Evolutionary conservation across 441 rosid species (phyloP).

Genomic region (Bruguiera hainesii): DNA sequence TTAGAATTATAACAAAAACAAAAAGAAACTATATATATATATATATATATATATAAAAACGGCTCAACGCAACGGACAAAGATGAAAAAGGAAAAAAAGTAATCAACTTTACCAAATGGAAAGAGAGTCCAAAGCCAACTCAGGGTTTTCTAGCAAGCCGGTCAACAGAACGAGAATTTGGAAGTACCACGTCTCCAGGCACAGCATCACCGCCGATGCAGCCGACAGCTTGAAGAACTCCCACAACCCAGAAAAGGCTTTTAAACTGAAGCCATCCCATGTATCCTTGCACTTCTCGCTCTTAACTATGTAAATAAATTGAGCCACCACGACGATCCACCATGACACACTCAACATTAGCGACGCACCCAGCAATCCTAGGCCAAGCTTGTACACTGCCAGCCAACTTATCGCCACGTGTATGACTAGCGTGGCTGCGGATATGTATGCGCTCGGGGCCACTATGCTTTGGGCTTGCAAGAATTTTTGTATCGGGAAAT

Average conservation of each 20-base stretch:
- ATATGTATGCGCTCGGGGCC: constrained; percentile 42
- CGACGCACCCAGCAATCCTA: constrained; percentile 36
- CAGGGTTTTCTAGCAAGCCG: constrained; percentile 41
- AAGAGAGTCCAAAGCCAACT: constrained; percentile 39
- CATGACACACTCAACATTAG: constrained; percentile 31
- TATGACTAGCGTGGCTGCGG: constrained; percentile 29
- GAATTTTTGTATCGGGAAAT: constrained; percentile 73
- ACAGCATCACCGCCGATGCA: constrained; percentile 45
- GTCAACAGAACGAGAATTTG: constrained; percentile 40
- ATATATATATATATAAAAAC: no score
- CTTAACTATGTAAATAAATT: constrained; percentile 30
- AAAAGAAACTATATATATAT: no score
- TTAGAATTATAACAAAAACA: no score
- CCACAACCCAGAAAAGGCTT: constrained; percentile 40
- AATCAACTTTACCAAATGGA: constrained; percentile 32
- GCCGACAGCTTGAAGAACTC: constrained; percentile 36
- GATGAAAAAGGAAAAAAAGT: no score
- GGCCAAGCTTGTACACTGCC: constrained; percentile 22
- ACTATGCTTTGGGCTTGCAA: constrained; percentile 70
- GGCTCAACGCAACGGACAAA: no score
- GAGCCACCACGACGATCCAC: constrained; percentile 38
- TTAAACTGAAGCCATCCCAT: constrained; percentile 36
- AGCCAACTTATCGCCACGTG: constrained; percentile 33
- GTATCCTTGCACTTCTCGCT: constrained; percentile 29
- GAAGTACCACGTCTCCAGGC: constrained; percentile 43